These are phyloP conservation scores for Stemphylium lycopersici DNA, from an alignment of 2,329 filamentous ascomycete species.

Conservation along the genomic window DNA sequence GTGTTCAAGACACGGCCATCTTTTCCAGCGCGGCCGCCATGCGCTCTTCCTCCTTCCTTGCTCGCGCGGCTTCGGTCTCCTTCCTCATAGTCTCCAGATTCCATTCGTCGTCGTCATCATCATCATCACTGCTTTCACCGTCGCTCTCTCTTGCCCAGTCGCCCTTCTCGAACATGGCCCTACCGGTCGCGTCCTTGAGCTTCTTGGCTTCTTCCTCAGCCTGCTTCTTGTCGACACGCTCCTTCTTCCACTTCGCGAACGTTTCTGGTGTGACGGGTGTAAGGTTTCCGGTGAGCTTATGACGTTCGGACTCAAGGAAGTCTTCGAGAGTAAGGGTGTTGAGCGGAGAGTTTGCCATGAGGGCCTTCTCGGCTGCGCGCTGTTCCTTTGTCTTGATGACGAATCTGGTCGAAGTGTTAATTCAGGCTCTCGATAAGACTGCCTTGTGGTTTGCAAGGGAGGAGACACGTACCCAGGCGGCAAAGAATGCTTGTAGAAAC, in stretches of 20 bases:
- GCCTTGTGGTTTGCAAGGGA: neutral
- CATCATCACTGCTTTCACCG: conserved; percentile 60
- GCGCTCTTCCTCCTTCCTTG: conserved; percentile 78
- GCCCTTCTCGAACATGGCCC: conserved; percentile 94
- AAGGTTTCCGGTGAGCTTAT: conserved; percentile 88
- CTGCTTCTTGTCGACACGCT: conserved; percentile 91
- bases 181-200: conserved; percentile 93
- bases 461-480: conserved; percentile 78
- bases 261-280: conserved; percentile 92
- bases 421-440: neutral
- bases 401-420: conserved; percentile 62
- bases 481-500: conserved; percentile 97
- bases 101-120: conserved; percentile 67
- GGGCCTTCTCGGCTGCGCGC: conserved; percentile 89
- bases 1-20: conserved; percentile 26
- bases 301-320: conserved; percentile 93
- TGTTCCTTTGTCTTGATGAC: conserved; percentile 98
- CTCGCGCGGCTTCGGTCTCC: conserved; percentile 80
- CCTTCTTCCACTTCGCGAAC: conserved; percentile 97
- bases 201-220: conserved; percentile 89
- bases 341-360: conserved; percentile 93
- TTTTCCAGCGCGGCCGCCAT: conserved; percentile 44
- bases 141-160: conserved; percentile 79
- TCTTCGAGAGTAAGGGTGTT: conserved; percentile 96
- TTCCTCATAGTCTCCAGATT: conserved; percentile 81